Evolutionary conservation across 805 yeast species (phyloP).

Genomic region (Yamadazyma takamatsuzukensis): DNA sequence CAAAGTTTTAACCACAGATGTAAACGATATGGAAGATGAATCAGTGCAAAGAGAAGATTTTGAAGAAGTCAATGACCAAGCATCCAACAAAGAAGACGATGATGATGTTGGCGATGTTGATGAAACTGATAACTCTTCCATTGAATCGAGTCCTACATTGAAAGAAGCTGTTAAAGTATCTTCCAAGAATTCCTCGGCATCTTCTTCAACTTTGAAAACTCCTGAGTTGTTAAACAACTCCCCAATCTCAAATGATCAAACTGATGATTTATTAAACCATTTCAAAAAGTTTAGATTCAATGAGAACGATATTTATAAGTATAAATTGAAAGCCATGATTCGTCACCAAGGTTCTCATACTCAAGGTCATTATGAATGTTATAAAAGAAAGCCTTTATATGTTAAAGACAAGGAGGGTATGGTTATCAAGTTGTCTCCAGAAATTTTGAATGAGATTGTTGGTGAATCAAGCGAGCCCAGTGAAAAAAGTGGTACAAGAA

Average conservation of each 20-base stretch:
- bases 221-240: slow-evolving; percentile 32
- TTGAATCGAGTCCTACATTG: slow-evolving; percentile 10
- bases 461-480: slow-evolving; percentile 6
- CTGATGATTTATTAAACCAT: slow-evolving; percentile 30
- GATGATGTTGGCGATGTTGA: slow-evolving; percentile 16
- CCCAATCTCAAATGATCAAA: slow-evolving; percentile 37
- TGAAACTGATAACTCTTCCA: slow-evolving; percentile 18
- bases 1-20: slow-evolving; percentile 24
- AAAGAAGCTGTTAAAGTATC: slow-evolving; percentile 7
- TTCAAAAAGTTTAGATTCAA: slow-evolving; percentile 36
- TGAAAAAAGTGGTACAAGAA: slow-evolving; percentile 6
- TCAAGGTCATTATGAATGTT: slow-evolving; percentile 89
- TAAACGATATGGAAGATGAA: slow-evolving; percentile 29
- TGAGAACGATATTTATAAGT: slow-evolving; percentile 43
- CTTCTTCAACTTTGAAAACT: slow-evolving; percentile 11
- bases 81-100: slow-evolving; percentile 16
- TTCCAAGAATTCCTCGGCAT: slow-evolving; percentile 9
- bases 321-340: slow-evolving; percentile 66
- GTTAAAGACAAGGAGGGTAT: slow-evolving; percentile 43
- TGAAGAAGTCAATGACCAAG: slow-evolving; percentile 30
- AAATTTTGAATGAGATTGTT: slow-evolving; percentile 27
- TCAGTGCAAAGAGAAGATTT: slow-evolving; percentile 36
- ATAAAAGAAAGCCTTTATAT: slow-evolving; percentile 66
- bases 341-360: slow-evolving; percentile 87
- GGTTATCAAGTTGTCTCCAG: slow-evolving; percentile 39